These are phyloP conservation scores for Eimeria necatrix DNA, from an alignment of 169 alveolate genomes.

Conservation along the genomic window DNA sequence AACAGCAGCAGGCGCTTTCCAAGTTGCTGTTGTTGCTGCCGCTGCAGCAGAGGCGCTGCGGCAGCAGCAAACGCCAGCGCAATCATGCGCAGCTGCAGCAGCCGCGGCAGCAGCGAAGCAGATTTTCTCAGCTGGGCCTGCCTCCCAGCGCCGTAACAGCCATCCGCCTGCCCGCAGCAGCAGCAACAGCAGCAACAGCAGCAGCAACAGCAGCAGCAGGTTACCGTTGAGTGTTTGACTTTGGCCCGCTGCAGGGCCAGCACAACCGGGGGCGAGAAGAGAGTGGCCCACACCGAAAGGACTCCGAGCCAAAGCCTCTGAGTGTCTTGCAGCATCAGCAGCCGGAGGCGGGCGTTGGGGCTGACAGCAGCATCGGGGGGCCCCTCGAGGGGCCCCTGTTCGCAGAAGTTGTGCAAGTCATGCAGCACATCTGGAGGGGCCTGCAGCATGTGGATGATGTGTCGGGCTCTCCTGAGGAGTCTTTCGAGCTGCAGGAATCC, in stretches of 20 bases:
- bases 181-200: slow-evolving; percentile 60
- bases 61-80: neutral
- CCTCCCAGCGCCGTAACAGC: neutral
- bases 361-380: neutral
- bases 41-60: neutral
- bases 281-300: slow-evolving; percentile 61
- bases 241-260: slow-evolving; percentile 76
- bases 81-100: slow-evolving; percentile 17
- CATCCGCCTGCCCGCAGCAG: slow-evolving; percentile 1
- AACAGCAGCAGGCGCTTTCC: neutral
- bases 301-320: slow-evolving; percentile 35
- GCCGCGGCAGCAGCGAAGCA: neutral
- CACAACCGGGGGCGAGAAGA: slow-evolving; percentile 78
- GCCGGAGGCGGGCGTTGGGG: neutral
- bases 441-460: slow-evolving; percentile 48
- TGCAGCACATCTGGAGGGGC: slow-evolving; percentile 75
- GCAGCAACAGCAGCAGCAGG: slow-evolving; percentile 55
- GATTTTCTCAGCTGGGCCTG: neutral
- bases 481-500: slow-evolving; percentile 55
- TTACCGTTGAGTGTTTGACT: slow-evolving; percentile 63
- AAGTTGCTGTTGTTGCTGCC: neutral
- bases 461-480: slow-evolving; percentile 40
- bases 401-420: slow-evolving; percentile 58
- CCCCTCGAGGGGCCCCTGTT: neutral
- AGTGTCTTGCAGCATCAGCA: slow-evolving; percentile 58